phyloP scores from a whole-genome alignment of 2,329 filamentous ascomycete species.

The Alternaria panax region DNA sequence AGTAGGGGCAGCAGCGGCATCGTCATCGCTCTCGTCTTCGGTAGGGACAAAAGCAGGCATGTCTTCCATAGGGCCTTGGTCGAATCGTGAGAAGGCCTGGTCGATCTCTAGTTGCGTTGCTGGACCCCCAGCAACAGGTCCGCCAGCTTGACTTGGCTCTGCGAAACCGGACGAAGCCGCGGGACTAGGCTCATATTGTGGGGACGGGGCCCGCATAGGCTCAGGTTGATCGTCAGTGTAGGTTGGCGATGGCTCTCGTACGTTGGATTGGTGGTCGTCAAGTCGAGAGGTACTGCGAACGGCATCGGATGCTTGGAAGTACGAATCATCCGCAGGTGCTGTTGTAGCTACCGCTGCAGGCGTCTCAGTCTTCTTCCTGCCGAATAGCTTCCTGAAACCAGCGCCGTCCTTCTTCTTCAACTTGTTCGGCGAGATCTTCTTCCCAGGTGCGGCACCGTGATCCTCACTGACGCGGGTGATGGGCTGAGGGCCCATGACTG shows the following conservation, averaged over 20 bases:
- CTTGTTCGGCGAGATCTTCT: conserved; percentile 46
- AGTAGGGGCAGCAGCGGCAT: conserved; percentile 29
- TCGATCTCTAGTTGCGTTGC: conserved; percentile 67
- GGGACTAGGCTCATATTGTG: conserved; percentile 37
- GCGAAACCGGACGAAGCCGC: conserved; percentile 27
- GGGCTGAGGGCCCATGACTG: conserved; percentile 18
- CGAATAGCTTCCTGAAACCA: conserved; percentile 52
- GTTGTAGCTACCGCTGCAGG: conserved; percentile 20
- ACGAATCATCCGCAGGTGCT: conserved; percentile 28
- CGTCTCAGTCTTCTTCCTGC: conserved; percentile 47
- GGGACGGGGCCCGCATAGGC: conserved; percentile 29
- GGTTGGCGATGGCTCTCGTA: conserved; percentile 37
- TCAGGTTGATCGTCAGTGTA: conserved; percentile 31
- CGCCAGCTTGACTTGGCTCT: conserved; percentile 52
- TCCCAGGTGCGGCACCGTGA: conserved; percentile 23
- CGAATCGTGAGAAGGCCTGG: conserved; percentile 73
- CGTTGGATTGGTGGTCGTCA: conserved; percentile 29
- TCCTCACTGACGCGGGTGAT: conserved; percentile 33
- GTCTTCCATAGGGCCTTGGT: conserved; percentile 86
- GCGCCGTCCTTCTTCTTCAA: conserved; percentile 48
- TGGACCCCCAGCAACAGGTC: conserved; percentile 63
- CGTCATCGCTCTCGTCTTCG: conserved; percentile 48
- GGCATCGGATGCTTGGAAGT: conserved; percentile 28
- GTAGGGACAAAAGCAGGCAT: conserved; percentile 81
- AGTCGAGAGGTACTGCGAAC: conserved; percentile 36